Base-by-base conservation (phyloP, 108 stramenopile genomes). In the Nitzschia inconspicua region DNA sequence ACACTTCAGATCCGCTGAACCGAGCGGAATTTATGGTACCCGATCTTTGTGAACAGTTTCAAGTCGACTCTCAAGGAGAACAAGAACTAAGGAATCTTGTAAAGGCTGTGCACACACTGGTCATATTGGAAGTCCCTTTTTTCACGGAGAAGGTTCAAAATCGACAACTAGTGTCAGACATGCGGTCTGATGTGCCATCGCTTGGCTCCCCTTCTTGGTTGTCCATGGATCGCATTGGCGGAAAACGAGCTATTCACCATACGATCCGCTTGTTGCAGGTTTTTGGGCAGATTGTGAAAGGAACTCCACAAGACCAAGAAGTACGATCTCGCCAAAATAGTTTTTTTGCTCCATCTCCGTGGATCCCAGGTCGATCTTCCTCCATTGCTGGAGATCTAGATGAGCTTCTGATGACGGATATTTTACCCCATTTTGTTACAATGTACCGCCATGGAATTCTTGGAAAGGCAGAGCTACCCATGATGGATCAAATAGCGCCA, bases 391-490 rank as follows among this genome's bases (percentile, higher is more conserved):
- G 65, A 4, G 79, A 80, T 34, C 22, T 80, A 40, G 79, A 80
- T 48, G 79, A 76, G 57, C 47, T 76, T 1, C 35, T 80, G 2
- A 80, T 80, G 79, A 23, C 68, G 9, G 65, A 73, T 31, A 56
- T 80, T 26, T 41, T 80, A 10, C 79, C 79, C 2, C 9, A 43
- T 11, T 65, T 57, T 53, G 24, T 56, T 25, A 24, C 19, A 9
- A 43, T 80, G 44, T 76, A 55, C 34, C 66, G 58, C 0, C 18
- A 58, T 44, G 67, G 75, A 0, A 70, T 81, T 24, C n/a, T 81
- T 6, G 62, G 56, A 5, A 19, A 60, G 18, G 34, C 32, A 28
- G 32, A 56, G 18, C 47, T 75, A 9, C 76, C 73, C 10, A 27
- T 29, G 10, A 56, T 59, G 28, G 28, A 16, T 29, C 69, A 77